Evolutionary conservation across 768 basidiomycete genomes (phyloP), one percentile per base, ranked within the genome.

Genomic region (Boletus reticulatus): DNA sequence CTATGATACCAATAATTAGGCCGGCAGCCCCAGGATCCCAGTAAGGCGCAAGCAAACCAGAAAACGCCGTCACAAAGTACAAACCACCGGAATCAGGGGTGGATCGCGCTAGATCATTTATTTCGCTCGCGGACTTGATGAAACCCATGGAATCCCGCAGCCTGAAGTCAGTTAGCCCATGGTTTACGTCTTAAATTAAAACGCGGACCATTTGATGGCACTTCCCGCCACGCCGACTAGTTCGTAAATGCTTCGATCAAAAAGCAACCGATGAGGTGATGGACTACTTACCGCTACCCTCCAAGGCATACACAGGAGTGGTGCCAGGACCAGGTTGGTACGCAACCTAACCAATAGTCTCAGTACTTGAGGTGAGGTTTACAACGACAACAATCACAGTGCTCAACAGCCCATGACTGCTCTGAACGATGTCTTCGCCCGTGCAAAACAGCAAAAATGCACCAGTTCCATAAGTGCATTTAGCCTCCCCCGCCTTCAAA

Each of bases 381-480:
- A 29, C 4, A 46, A 24, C 9, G 14, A 16, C 31, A 17, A 44
- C 8, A 67, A 78, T 61, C 61, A 91, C 92, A 2, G 97, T 98
- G 62, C 88, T 93, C 64, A 99, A 73, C 54, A 99, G 73, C 5
- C 96, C 97, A 65, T 97, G 88, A 29, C 73, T 77, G 64, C 93
- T 96, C 68, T 87, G 78, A 22, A 98, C 88, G 39, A 93, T 86
- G 27, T 96, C 88, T 20, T 75, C 76, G 4, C 96, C 97, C 1
- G 97, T 98, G 75, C 91, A 92, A 80, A 97, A 98, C 29, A 99
- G 76, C 61, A 98, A 77, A 78, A 99, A 99, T 37, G 94, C 94
- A 31, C 97, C 96, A 2, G 96, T 98, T 24, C 96, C 96, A 64
- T 96, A 99, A 5, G 97, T 99, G 73, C 94, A 97, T 74, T 99